Evolutionary conservation across 306 rosid genomes (phyloP).

Genomic region (Hippophae rhamnoides): DNA sequence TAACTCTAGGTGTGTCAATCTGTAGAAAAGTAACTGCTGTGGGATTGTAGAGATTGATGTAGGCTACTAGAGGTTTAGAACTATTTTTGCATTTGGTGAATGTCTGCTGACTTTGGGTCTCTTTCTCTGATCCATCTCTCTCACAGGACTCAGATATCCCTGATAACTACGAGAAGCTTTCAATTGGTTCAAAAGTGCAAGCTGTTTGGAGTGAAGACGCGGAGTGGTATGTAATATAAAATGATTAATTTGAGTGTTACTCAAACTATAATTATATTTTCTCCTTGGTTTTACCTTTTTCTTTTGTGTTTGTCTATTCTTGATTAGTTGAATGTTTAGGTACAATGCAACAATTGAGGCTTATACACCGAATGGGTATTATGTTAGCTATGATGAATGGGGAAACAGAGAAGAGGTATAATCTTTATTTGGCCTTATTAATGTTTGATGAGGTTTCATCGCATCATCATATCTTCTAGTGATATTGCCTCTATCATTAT

Average conservation of each 20-base stretch:
- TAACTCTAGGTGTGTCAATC: background rate
- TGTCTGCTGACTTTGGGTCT: slow-evolving; percentile 5
- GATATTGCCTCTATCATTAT: background rate
- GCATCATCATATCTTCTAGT: slow-evolving; percentile 7
- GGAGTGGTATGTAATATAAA: slow-evolving; percentile 63
- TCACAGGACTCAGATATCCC: slow-evolving; percentile 43
- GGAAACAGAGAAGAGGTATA: slow-evolving; percentile 96
- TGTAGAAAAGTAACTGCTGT: too few species aligned
- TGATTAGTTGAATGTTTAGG: slow-evolving; percentile 56
- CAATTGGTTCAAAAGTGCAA: slow-evolving; percentile 71
- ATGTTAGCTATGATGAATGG: slow-evolving; percentile 68
- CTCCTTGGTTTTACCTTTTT: slow-evolving; percentile 15
- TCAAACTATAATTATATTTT: background rate
- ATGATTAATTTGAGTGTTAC: slow-evolving; percentile 3
- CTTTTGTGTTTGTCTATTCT: slow-evolving; percentile 8
- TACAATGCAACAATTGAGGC: slow-evolving; percentile 76
- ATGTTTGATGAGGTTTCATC: background rate
- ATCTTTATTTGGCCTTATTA: slow-evolving; percentile 8
- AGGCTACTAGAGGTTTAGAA: background rate
- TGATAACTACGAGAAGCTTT: slow-evolving; percentile 47
- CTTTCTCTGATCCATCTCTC: slow-evolving; percentile 3
- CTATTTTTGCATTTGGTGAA: background rate
- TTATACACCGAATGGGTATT: slow-evolving; percentile 70
- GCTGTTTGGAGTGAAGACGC: slow-evolving; percentile 98
- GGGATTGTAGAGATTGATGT: too few species aligned